Evolutionary conservation across 176 grass and related monocot genomes (phyloP).

Genomic region (Canna indica): DNA sequence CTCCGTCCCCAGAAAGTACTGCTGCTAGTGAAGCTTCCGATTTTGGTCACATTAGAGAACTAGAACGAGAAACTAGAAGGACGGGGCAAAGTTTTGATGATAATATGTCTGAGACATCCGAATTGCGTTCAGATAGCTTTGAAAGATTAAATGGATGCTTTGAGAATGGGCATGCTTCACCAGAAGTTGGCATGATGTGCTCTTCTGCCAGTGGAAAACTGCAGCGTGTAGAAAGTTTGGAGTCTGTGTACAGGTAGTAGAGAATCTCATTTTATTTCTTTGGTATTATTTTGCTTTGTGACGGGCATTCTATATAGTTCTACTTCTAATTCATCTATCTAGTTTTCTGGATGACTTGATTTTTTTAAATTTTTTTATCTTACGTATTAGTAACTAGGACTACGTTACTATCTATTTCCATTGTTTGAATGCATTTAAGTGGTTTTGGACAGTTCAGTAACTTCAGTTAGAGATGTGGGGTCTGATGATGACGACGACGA

Average conservation of each 20-base stretch:
- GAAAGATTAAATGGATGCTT: constrained; percentile 47
- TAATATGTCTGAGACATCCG: constrained; percentile 50
- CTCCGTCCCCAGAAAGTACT: constrained; percentile 76
- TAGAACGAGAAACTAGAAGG: constrained; percentile 58
- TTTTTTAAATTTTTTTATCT: not conserved
- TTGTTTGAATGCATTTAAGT: constrained; percentile 19
- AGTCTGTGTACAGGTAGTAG: constrained; percentile 71
- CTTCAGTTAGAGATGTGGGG: constrained; percentile 59
- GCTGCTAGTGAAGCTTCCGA: constrained; percentile 73
- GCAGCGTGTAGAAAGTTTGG: constrained; percentile 42
- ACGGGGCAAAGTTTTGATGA: constrained; percentile 61
- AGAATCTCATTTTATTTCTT: not conserved
- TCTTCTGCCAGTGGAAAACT: constrained; percentile 31
- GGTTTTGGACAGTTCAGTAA: constrained; percentile 73
- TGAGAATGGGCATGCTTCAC: constrained; percentile 61
- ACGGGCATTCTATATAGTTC: not conserved
- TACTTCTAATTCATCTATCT: not conserved
- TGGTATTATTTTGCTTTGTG: constrained; percentile 11
- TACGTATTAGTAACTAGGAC: not conserved
- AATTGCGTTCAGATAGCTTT: constrained; percentile 65
- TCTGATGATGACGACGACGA: constrained; percentile 85
- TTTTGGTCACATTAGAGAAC: constrained; percentile 59
- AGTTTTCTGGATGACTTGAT: not conserved
- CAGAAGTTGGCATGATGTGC: constrained; percentile 42
- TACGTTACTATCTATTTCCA: not conserved